Base-by-base conservation (phyloP, 176 grass and related monocot genomes). In the Oryza glaberrima region DNA sequence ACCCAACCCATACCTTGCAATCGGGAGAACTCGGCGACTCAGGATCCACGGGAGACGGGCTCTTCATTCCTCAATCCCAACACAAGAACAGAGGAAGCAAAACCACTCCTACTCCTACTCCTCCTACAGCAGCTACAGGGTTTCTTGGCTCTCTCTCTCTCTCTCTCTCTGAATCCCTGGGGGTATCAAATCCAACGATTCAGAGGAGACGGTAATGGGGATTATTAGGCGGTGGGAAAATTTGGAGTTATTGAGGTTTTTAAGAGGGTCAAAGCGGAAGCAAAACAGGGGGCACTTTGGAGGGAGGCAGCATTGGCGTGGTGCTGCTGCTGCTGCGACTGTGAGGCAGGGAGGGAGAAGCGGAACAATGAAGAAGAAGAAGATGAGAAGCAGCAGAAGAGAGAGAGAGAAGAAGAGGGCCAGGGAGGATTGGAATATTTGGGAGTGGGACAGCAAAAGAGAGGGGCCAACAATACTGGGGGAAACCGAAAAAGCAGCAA, bases 31-130 rank as follows among this genome's bases (percentile, higher is more conserved):
- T 72, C 69, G 26, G 45, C 32, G 83, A 35, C 80, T 92, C 90
- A 78, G 87, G 83, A 80, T 92, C 90, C 87, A 80, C 76, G 75
- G 35, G 61, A 69, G 90, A 46, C n/a, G 82, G 48, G 30, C 82
- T 88, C 86, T 88, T 83, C 87, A 92, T 92, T 54, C 77, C 67
- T 6, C 58, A 63, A 38, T 16, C 22, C 22, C 25, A 8, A 46
- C 7, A 23, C 14, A 61, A 47, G 14, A 81, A 41, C 67, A 58
- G 76, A 79, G 77, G 46, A 48, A 44, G 58, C 58, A 63, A 63
- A 63, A 23, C 58, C 58, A 63, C 58, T 63, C 58, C 51, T 54
- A 54, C 47, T 49, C 47, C 47, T 36, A 65, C 44, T 73, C 14
- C 45, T 5, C 9, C 79, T 36, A 7, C 16, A 41, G 54, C 16